phyloP scores from a whole-genome alignment of 1,139 yeast species.

The Hansenula sp. region DNA sequence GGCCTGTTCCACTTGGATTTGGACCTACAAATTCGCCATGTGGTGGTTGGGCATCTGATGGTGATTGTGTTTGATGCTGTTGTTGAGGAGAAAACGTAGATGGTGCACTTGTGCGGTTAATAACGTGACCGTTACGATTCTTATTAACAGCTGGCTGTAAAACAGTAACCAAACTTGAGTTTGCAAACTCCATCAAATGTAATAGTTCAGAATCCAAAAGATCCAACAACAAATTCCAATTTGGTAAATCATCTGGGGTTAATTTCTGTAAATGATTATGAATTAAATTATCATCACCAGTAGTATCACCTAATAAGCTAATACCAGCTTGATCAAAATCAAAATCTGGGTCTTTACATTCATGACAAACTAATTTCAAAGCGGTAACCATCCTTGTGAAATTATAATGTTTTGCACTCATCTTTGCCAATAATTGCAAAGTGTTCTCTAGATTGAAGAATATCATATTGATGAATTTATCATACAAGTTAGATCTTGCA shows the following conservation, averaged over 20 bases:
- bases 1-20: not conserved
- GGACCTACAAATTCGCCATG: no score
- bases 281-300: not conserved
- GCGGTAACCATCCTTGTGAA: slow-evolving; percentile 16
- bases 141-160: slow-evolving; percentile 14
- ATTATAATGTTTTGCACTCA: slow-evolving; percentile 13
- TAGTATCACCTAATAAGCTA: not conserved
- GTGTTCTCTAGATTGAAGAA: slow-evolving; percentile 14
- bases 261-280: slow-evolving; percentile 12
- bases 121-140: not conserved
- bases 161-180: slow-evolving; percentile 12
- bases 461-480: slow-evolving; percentile 9
- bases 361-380: slow-evolving; percentile 9
- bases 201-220: slow-evolving; percentile 15
- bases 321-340: slow-evolving; percentile 12
- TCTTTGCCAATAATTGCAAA: slow-evolving; percentile 13
- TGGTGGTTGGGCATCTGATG: no score
- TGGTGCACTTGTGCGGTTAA: not conserved
- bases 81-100: no score
- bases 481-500: slow-evolving; percentile 7
- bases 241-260: slow-evolving; percentile 16
- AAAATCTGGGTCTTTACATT: slow-evolving; percentile 15
- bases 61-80: not conserved
- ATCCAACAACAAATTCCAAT: slow-evolving; percentile 11
- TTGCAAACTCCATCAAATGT: slow-evolving; percentile 10